Evolutionary conservation across 2,329 filamentous ascomycete genomes (phyloP).

Genomic region (Pseudogymnoascus sp.): DNA sequence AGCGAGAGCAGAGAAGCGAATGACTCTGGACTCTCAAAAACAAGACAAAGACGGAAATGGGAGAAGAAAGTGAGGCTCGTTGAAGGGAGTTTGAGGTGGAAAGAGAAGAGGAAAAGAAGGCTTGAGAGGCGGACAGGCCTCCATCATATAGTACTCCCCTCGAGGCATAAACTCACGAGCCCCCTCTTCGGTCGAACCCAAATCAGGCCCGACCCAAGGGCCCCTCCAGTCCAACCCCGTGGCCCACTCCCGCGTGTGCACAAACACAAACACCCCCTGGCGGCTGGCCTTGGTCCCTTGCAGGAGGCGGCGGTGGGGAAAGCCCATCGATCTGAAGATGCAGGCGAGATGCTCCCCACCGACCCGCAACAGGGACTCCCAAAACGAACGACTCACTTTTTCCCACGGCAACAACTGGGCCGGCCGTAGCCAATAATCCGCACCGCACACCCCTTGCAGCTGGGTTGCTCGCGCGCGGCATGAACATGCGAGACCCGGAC

Average conservation of each 20-base stretch:
- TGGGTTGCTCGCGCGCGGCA: not conserved
- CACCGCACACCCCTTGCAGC: not conserved
- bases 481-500: not conserved
- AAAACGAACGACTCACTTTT: not conserved
- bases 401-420: not conserved
- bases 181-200: not conserved
- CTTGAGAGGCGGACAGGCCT: slow-evolving; percentile 8
- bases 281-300: not conserved
- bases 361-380: not conserved
- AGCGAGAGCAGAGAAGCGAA: slow-evolving; percentile 37
- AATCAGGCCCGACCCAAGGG: not conserved
- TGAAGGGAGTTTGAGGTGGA: slow-evolving; percentile 20
- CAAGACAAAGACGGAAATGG: slow-evolving; percentile 18
- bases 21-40: slow-evolving; percentile 34
- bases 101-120: slow-evolving; percentile 18
- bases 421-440: not conserved
- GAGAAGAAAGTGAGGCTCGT: slow-evolving; percentile 21
- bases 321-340: not conserved
- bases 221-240: not conserved
- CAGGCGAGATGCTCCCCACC: not conserved
- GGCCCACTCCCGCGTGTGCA: not conserved
- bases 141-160: not conserved
- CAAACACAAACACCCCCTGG: slow-evolving; percentile 5
- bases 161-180: not conserved
- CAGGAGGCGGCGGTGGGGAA: not conserved